Evolutionary conservation across 2,329 filamentous ascomycete genomes (phyloP), one percentile per base, ranked within the genome.

Genomic region (Geosmithia morbida): DNA sequence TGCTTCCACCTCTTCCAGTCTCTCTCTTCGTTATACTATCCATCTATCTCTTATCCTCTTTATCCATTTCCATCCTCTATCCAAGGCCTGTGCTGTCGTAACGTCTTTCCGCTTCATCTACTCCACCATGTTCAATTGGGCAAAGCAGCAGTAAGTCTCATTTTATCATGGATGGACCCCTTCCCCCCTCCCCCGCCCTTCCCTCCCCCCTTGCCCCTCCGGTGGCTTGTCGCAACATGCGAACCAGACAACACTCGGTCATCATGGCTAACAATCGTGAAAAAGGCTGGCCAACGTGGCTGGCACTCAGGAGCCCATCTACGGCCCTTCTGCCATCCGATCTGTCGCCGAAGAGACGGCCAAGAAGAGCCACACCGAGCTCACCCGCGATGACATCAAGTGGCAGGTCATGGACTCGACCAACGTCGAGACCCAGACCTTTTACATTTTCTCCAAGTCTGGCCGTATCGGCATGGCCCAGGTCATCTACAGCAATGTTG

Each of bases 401-500:
- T 98, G 92, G 92, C 69, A 72, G 57, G 79, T 75, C 22, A 76
- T 88, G 71, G 83, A 87, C 55, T 83, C 81, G 58, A 97, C 92
- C 53, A 85, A 77, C 59, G 92, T 97, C 56, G 92, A 98, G 74
- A 96, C 87, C 29, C 85, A 96, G 70, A 88, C 77, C 52, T 98
- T 96, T 70, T 98, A 98, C 70, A 68, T 96, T 59, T 82, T 82
- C 66, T 73, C 83, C 48, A 85, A 95, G 52, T 79, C 71, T 50
- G 92, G 92, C 46, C 74, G 82, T 52, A 65, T 89, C 53, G 86
- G 76, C 47, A 77, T 95, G 65, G 79, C 79, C 51, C 92, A 98
- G 73, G 76, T 97, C 66, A 95, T 98, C 64, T 95, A 97, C 74
- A 97, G 86, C 72, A 96, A 95, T 67, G 85, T 98, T 63, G 84